A percentile compares a stretch with the other conserved stretches of the same genome.
Conservation (phyloP, 257 asterid genomes). For the Prunella vulgaris region DNA sequence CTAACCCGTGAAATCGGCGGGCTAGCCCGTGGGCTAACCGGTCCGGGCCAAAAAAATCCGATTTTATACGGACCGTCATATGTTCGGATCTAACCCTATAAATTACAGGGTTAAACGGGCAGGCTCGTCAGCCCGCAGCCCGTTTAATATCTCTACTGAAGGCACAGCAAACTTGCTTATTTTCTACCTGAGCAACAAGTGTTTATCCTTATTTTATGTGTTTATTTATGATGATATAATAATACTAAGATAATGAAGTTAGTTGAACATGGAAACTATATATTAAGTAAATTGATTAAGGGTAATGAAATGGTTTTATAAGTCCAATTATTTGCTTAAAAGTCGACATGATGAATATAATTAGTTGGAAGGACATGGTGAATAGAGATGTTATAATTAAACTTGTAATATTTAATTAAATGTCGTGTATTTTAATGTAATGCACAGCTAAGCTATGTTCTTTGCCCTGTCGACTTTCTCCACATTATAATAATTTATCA, state of each 20-base stretch:
- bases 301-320: neutral
- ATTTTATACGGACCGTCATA: no score
- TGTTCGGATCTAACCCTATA: no score
- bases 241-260: neutral
- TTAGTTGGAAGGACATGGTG: slow-evolving; percentile 6
- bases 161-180: neutral
- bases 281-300: neutral
- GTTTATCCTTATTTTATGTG: no score
- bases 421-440: neutral
- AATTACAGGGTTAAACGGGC: no score
- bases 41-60: no score
- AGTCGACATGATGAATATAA: slow-evolving; percentile 1
- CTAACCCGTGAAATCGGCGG: no score
- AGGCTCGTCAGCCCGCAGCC: no score
- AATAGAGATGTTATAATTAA: neutral
- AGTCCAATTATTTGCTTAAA: neutral
- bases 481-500: neutral
- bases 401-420: neutral
- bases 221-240: neutral
- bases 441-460: neutral
- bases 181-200: neutral
- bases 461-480: neutral
- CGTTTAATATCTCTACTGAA: no score
- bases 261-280: neutral
- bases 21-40: no score